Evolutionary conservation across 768 basidiomycete species (phyloP).

Genomic region (Amanita jacksonii): DNA sequence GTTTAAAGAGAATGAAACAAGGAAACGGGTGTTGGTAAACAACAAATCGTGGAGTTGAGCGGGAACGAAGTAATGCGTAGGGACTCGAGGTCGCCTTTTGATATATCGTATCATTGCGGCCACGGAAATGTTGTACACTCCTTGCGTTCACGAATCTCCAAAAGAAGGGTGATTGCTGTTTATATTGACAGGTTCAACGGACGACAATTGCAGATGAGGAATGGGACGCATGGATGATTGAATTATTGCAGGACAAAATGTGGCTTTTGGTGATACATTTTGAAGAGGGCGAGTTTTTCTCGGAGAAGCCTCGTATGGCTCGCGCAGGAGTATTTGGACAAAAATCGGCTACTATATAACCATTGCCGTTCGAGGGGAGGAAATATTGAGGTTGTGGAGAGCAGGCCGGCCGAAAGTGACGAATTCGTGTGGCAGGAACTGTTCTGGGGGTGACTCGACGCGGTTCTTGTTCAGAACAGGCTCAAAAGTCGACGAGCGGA

Average conservation of each 20-base stretch:
- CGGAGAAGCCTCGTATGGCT: not conserved
- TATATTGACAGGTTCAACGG: slow-evolving; percentile 27
- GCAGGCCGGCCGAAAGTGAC: slow-evolving; percentile 70
- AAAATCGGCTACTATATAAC: slow-evolving; percentile 43
- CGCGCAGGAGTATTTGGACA: slow-evolving; percentile 37
- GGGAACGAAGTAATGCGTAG: slow-evolving; percentile 10
- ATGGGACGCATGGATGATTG: slow-evolving; percentile 59
- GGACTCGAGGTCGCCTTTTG: slow-evolving; percentile 2
- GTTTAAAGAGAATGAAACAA: slow-evolving; percentile 17
- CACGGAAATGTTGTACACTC: not conserved
- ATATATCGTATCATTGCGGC: not conserved
- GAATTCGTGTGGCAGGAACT: slow-evolving; percentile 75
- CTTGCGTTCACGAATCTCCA: not conserved
- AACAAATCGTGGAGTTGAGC: too few relatives aligned
- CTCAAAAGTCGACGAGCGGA: slow-evolving; percentile 53
- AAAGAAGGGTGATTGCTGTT: slow-evolving; percentile 1
- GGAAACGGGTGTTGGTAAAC: too few relatives aligned
- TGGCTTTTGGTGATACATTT: slow-evolving; percentile 77
- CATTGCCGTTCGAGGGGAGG: slow-evolving; percentile 49
- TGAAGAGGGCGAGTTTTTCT: slow-evolving; percentile 24
- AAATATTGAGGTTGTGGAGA: slow-evolving; percentile 68
- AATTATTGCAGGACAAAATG: slow-evolving; percentile 54
- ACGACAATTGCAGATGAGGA: slow-evolving; percentile 56
- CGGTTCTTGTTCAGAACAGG: slow-evolving; percentile 64
- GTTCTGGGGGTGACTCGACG: slow-evolving; percentile 59